Conservation (phyloP, 495 filamentous ascomycete species). For the Penicillium waksmanii region DNA sequence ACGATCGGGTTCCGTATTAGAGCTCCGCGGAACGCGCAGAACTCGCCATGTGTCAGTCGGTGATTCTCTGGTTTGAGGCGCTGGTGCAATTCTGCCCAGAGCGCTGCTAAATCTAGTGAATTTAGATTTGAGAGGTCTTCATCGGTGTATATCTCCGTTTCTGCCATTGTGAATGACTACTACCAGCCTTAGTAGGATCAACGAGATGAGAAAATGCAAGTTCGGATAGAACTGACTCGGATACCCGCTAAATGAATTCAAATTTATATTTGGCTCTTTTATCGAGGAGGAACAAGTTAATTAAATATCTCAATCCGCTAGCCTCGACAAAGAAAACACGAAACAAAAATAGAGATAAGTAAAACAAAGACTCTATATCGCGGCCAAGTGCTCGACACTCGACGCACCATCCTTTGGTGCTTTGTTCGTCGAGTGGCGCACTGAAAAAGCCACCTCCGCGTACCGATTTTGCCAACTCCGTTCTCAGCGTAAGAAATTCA, state of each 20-base stretch:
- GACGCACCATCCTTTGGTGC: too few relatives aligned
- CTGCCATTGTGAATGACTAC: too few relatives aligned
- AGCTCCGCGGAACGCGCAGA: not conserved
- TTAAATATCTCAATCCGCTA: not conserved
- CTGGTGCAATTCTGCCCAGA: not conserved
- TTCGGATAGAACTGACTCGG: too few relatives aligned
- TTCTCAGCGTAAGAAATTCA: not conserved
- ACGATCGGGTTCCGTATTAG: not conserved
- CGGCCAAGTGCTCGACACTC: too few relatives aligned
- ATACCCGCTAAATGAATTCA: too few relatives aligned
- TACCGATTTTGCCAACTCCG: not conserved
- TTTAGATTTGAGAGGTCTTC: not conserved
- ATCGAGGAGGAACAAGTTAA: not conserved
- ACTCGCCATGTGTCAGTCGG: not conserved
- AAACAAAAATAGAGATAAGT: not conserved
- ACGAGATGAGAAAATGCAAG: too few relatives aligned
- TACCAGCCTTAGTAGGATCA: too few relatives aligned
- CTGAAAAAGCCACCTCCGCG: not conserved
- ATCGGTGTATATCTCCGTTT: not conserved
- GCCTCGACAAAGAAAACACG: not conserved
- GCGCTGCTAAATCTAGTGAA: not conserved
- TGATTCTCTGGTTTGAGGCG: not conserved
- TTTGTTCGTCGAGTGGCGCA: too few relatives aligned
- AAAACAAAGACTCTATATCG: too few relatives aligned
- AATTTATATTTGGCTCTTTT: too few relatives aligned